A percentile compares a stretch with the other conserved stretches of the same genome.
phyloP scores from a whole-genome alignment of 2,329 filamentous ascomycete species.

The Aureobasidium musti region DNA sequence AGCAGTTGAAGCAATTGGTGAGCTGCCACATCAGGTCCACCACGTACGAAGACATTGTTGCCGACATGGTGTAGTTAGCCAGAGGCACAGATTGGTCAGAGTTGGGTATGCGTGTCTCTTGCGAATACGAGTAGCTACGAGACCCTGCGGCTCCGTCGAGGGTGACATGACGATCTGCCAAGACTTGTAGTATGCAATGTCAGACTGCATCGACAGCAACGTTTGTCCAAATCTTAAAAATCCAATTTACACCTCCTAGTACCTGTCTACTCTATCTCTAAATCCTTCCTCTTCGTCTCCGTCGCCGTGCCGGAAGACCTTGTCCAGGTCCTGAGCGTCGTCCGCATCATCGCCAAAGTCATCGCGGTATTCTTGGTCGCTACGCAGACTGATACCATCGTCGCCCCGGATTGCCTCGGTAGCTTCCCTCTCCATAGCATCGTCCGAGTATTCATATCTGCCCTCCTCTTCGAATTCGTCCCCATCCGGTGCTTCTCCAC shows the following conservation, averaged over 20 bases:
- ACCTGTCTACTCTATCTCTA: conserved; percentile 13
- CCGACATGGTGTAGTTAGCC: conserved; percentile 27
- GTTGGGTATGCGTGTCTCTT: conserved; percentile 8
- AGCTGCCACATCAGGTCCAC: conserved; percentile 89
- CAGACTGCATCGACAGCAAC: neutral
- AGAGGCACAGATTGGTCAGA: neutral
- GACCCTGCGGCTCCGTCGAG: conserved; percentile 9
- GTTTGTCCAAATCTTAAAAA: neutral
- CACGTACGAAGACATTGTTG: conserved; percentile 59
- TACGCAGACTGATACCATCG: conserved; percentile 54
- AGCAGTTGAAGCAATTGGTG: conserved; percentile 94
- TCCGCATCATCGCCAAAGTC: conserved; percentile 48
- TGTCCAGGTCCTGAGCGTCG: conserved; percentile 45
- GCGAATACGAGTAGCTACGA: neutral
- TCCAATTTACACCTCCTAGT: conserved; percentile 2
- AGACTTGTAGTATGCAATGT: conserved; percentile 2
- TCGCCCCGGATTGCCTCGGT: conserved; percentile 49
- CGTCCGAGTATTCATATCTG: conserved; percentile 49
- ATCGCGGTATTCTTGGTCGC: conserved; percentile 50
- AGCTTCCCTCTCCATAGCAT: conserved; percentile 48
- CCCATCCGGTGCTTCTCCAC: conserved; percentile 35
- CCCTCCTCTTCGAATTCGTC: conserved; percentile 38
- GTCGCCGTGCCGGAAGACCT: conserved; percentile 51
- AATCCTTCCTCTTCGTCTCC: conserved; percentile 41
- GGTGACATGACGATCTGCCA: conserved; percentile 14